These are phyloP conservation scores for Fistulinella cinereoalba DNA, from an alignment of 1,284 basidiomycete genomes.

Conservation along the genomic window DNA sequence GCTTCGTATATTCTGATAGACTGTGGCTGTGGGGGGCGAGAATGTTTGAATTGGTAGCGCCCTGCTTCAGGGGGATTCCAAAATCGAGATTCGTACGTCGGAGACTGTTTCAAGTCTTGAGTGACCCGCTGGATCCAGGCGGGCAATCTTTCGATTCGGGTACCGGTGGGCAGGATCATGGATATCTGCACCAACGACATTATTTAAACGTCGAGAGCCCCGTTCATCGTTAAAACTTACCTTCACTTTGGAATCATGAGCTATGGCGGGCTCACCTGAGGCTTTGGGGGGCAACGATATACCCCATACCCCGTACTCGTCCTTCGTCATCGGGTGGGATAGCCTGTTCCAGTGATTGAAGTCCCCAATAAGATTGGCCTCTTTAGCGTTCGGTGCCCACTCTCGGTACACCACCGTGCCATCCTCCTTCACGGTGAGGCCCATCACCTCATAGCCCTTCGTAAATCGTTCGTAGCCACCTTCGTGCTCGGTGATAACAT, in stretches of 20 bases:
- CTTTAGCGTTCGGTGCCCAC: constrained; percentile 90
- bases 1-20: constrained; percentile 93
- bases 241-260: constrained; percentile 94
- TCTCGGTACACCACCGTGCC: constrained; percentile 85
- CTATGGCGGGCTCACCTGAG: constrained; percentile 77
- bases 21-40: constrained; percentile 64
- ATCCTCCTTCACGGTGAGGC: constrained; percentile 71
- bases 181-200: constrained; percentile 58
- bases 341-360: constrained; percentile 92
- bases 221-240: no score
- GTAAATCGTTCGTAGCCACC: constrained; percentile 90
- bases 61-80: constrained; percentile 87
- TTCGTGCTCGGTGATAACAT: constrained; percentile 71
- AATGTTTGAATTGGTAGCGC: constrained; percentile 82
- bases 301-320: constrained; percentile 93
- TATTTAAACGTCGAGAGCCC: no score
- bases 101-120: constrained; percentile 87
- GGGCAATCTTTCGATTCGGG: constrained; percentile 88
- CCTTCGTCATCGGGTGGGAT: constrained; percentile 82
- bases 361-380: constrained; percentile 88
- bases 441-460: constrained; percentile 83
- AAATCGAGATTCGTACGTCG: constrained; percentile 95
- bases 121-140: constrained; percentile 95
- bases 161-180: constrained; percentile 73
- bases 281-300: constrained; percentile 72